phyloP scores from a whole-genome alignment of 2,329 filamentous ascomycete genomes.

The Didymella sp. region DNA sequence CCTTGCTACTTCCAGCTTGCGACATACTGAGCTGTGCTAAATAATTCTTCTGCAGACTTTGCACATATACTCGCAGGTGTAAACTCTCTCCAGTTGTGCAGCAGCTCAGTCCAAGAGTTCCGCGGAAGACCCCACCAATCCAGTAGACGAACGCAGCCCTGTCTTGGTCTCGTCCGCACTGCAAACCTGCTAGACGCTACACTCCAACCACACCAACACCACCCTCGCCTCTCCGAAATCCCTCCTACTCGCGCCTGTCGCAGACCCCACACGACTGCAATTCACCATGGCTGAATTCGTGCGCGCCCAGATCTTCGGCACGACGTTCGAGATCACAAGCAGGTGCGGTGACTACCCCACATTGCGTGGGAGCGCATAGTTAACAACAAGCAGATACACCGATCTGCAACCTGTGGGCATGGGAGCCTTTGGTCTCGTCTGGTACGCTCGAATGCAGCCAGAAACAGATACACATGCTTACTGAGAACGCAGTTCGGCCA shows the following conservation, averaged over 20 bases:
- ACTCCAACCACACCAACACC: slow-evolving; percentile 23
- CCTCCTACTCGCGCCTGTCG: slow-evolving; percentile 33
- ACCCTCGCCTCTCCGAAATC: slow-evolving; percentile 24
- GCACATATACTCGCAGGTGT: slow-evolving; percentile 3
- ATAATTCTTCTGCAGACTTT: slow-evolving; percentile 4
- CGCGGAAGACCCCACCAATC: slow-evolving; percentile 30
- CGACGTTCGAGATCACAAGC: slow-evolving; percentile 99
- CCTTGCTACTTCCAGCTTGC: slow-evolving; percentile 14
- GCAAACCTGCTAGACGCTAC: slow-evolving; percentile 39
- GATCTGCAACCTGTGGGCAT: slow-evolving; percentile 98
- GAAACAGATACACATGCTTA: slow-evolving; percentile 22
- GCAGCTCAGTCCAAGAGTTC: slow-evolving; percentile 10
- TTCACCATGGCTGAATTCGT: slow-evolving; percentile 96
- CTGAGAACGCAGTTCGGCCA: slow-evolving; percentile 74
- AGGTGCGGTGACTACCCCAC: slow-evolving; percentile 65
- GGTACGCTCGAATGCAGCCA: slow-evolving; percentile 62
- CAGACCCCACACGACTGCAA: slow-evolving; percentile 23
- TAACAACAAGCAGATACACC: slow-evolving; percentile 73
- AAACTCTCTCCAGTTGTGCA: slow-evolving; percentile 19
- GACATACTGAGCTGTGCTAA: slow-evolving; percentile 11
- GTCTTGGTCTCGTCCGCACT: slow-evolving; percentile 27
- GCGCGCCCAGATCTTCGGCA: slow-evolving; percentile 98
- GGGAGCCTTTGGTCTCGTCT: slow-evolving; percentile 98
- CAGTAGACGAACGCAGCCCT: slow-evolving; percentile 29
- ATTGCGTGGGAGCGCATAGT: slow-evolving; percentile 26